phyloP scores from a whole-genome alignment of 2,329 filamentous ascomycete genomes.

The Pleochaeta shiraiana region DNA sequence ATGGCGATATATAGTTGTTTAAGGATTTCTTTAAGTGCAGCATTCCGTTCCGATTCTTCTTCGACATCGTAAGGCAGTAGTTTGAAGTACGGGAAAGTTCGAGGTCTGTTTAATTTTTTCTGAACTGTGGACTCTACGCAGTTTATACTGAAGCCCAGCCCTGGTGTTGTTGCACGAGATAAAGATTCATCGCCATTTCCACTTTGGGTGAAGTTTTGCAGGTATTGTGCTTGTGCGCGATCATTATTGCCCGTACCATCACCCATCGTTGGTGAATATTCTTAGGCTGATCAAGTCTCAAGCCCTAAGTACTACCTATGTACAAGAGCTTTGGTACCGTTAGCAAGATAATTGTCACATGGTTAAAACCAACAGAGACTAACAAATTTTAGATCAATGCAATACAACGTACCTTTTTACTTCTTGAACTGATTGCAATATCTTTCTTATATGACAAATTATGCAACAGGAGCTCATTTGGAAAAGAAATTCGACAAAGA shows the following conservation, averaged over 20 bases:
- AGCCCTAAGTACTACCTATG: too few species aligned
- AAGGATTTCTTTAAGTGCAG: conserved; percentile 66
- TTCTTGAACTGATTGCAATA: too few species aligned
- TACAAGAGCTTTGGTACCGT: too few species aligned
- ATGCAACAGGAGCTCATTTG: too few species aligned
- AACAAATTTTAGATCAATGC: too few species aligned
- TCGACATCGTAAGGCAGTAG: conserved; percentile 82
- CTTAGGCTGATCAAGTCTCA: not conserved
- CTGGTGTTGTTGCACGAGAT: conserved; percentile 73
- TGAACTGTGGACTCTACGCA: conserved; percentile 22
- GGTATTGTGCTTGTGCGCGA: conserved; percentile 14
- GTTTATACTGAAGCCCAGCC: conserved; percentile 30
- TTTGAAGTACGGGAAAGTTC: conserved; percentile 83
- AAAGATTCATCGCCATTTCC: conserved; percentile 35
- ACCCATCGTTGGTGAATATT: conserved; percentile 6
- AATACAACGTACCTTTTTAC: too few species aligned
- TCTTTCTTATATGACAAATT: too few species aligned
- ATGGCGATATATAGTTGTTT: conserved; percentile 86
- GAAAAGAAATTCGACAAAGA: too few species aligned
- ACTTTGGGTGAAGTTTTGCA: conserved; percentile 11
- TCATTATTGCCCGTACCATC: conserved; percentile 10
- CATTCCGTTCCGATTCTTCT: conserved; percentile 53
- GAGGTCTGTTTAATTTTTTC: conserved; percentile 41
- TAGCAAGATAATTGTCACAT: too few species aligned
- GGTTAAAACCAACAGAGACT: too few species aligned